Base-by-base conservation (phyloP, 495 filamentous ascomycete genomes). In the Halenospora varia region DNA sequence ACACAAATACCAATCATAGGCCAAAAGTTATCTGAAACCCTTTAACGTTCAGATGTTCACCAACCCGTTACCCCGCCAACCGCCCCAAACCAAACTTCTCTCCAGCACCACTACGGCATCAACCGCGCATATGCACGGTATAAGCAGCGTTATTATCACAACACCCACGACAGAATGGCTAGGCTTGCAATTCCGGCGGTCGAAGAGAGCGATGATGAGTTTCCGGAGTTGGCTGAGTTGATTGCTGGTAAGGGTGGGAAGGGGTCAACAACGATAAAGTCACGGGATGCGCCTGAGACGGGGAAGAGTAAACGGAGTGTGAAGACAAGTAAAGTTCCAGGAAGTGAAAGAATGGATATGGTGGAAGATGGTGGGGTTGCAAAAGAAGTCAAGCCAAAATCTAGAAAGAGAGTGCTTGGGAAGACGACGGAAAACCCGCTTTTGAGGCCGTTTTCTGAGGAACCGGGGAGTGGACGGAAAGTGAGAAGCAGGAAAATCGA, bases 161-260 rank as follows among this genome's bases (percentile, higher is more conserved):
- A 49, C 47, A 24, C 10, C 10, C 23, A 13, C n/a, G 18, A 45
- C 18, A 53, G 10, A 25, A 61, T 64, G 62, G 55, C 58, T 9
- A 51, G 55, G 19, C 23, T 59, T 64, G 61, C n/a, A n/a, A n/a
- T n/a, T n/a, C n/a, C n/a, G n/a, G n/a, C 19, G 45, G 25, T 59
- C 52, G 51, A 59, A 15, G 52, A 57, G 50, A 63, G 54, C 20
- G 62, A 63, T 44, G 61, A 56, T 49, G 65, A 68, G 11, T 62
- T 71, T 42, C 66, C 68, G 1, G 59, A 62, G 26, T 13, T 70
- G 1, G 56, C 57, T 40, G 46, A 58, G 25, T 55, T 71, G 2
- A 44, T 65, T 10, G 51, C 45, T 26, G 39, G 54, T 15, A 59
- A 55, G 50, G 42, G 35, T 44, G 22, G n/a, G 23, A n/a, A 41